Evolutionary conservation across 2,329 filamentous ascomycete genomes (phyloP), one percentile per base, ranked within the genome.

Genomic region (Trichocomaceae sp.): DNA sequence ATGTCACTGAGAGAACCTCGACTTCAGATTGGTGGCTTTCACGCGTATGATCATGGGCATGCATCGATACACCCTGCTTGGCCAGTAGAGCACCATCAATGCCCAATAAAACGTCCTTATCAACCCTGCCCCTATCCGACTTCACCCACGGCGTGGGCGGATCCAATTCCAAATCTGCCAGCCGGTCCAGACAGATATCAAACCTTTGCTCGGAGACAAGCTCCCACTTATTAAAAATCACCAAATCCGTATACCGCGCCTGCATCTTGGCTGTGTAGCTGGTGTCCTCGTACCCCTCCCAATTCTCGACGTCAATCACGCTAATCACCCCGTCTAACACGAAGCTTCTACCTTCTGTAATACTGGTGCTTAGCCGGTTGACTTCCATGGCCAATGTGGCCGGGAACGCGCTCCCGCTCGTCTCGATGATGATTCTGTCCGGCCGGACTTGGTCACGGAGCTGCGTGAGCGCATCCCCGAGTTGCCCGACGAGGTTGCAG

Each of bases 141-240:
- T 92, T 96, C 20, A 93, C 87, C 77, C 87, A 88, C 10, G 90
- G 86, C 8, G 83, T 82, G 59, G 93, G 85, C 23, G 47, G 39
- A 46, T 57, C 56, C 3, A 93, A 79, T 62, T 93, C 89, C 59
- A 95, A 71, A 66, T 92, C 90, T 1, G 88, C 86, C 6, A 95
- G 77, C 12, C 86, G 78, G 67, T 96, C 90, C 50, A 92, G 72
- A 57, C 86, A 88, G 42, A 87, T 78, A 63, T 95, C 90, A 57
- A 92, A 84, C 50, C 83, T 77, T 57, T 84, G 75, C 75, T 95
- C 90, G 50, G 80, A 79, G 9, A 86, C 86, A 5, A 71, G 65
- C 73, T 96, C 91, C 88, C 90, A 95, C 75, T 96, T 96, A 70
- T 96, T 96, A 64, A 95, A 86, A 15, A 96, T 83, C 58, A 96